Evolutionary conservation across 2,329 filamentous ascomycete genomes (phyloP).

Genomic region (Neofusicoccum cordaticola): DNA sequence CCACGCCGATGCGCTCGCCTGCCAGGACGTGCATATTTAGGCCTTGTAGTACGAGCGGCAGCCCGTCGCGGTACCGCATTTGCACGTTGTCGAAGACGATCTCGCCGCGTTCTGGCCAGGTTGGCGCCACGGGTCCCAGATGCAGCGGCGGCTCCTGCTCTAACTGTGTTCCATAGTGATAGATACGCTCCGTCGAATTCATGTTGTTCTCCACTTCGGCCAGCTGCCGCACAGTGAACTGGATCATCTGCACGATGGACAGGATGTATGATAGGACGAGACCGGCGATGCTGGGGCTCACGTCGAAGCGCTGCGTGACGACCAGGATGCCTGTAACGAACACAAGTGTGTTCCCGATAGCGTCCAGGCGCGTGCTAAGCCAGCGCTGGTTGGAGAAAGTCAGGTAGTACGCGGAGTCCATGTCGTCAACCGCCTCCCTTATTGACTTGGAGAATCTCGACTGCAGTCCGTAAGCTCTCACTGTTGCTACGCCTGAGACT

Average conservation of each 20-base stretch:
- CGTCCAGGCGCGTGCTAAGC: slow-evolving; percentile 80
- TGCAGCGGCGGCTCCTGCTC: slow-evolving; percentile 87
- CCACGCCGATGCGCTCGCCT: slow-evolving; percentile 77
- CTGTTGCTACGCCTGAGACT: slow-evolving; percentile 76
- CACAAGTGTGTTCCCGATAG: slow-evolving; percentile 79
- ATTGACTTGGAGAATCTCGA: slow-evolving; percentile 70
- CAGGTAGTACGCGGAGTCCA: slow-evolving; percentile 92
- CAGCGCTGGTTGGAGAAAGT: slow-evolving; percentile 96
- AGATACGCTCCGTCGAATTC: slow-evolving; percentile 90
- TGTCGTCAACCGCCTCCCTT: slow-evolving; percentile 74
- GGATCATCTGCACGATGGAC: slow-evolving; percentile 89
- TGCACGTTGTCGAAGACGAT: slow-evolving; percentile 51
- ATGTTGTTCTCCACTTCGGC: slow-evolving; percentile 97
- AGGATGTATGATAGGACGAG: slow-evolving; percentile 92
- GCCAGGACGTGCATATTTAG: slow-evolving; percentile 65
- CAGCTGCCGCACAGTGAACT: slow-evolving; percentile 89
- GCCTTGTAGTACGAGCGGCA: slow-evolving; percentile 49
- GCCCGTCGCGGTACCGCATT: slow-evolving; percentile 51
- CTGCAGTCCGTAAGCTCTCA: slow-evolving; percentile 83
- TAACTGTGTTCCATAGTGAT: slow-evolving; percentile 82
- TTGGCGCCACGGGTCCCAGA: slow-evolving; percentile 64
- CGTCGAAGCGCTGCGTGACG: slow-evolving; percentile 83
- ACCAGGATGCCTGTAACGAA: slow-evolving; percentile 88
- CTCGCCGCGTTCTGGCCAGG: slow-evolving; percentile 85
- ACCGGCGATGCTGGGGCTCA: slow-evolving; percentile 80